phyloP scores from a whole-genome alignment of 495 filamentous ascomycete genomes.

The Penicillium parvum region DNA sequence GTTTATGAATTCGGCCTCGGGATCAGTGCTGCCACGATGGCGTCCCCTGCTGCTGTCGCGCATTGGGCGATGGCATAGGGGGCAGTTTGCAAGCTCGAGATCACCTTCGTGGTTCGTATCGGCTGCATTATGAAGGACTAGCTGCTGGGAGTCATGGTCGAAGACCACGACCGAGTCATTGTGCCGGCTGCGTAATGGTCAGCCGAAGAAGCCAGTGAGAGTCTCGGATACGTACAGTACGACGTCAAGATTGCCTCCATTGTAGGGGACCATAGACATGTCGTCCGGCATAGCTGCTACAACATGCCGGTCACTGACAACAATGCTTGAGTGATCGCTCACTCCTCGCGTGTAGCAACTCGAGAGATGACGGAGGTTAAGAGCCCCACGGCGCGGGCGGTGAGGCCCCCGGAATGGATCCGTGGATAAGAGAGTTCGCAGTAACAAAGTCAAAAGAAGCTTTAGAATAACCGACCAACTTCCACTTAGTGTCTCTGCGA shows the following conservation, averaged over 20 bases:
- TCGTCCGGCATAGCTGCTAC: conserved; percentile 31
- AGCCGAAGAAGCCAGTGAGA: neutral
- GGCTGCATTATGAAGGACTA: conserved; percentile 68
- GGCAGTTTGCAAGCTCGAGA: conserved; percentile 64
- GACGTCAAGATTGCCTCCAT: conserved; percentile 44
- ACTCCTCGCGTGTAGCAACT: neutral
- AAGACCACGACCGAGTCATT: conserved; percentile 88
- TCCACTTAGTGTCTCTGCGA: too few relatives aligned
- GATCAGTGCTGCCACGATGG: conserved; percentile 27
- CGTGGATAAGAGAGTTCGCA: neutral
- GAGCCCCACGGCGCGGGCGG: neutral
- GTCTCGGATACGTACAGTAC: conserved; percentile 40
- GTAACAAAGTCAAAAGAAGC: neutral
- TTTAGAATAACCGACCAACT: too few relatives aligned
- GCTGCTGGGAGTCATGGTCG: conserved; percentile 76
- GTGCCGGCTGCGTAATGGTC: conserved; percentile 61
- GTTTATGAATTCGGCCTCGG: conserved; percentile 68
- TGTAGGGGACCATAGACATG: conserved; percentile 48
- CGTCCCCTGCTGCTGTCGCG: conserved; percentile 43
- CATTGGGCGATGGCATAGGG: conserved; percentile 81
- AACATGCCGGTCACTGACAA: conserved; percentile 4
- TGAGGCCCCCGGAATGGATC: neutral
- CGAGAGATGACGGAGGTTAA: neutral
- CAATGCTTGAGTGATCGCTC: neutral
- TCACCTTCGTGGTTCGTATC: conserved; percentile 33